Conservation (phyloP, 305 asterid genomes). For the Fraxinus paxiana region DNA sequence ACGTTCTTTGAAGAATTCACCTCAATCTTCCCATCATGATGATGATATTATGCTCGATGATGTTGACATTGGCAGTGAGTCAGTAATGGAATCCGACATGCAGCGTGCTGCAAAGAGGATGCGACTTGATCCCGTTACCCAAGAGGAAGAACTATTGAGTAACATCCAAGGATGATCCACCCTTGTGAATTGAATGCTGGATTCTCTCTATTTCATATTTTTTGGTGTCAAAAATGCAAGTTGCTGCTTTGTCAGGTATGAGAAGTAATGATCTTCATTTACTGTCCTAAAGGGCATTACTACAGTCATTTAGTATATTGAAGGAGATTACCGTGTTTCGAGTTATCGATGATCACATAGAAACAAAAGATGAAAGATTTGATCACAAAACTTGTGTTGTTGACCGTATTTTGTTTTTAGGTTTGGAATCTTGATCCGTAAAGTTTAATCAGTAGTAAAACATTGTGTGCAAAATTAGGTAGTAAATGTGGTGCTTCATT, state of each 20-base stretch:
- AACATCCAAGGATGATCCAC: constrained; percentile 23
- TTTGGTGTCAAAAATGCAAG: neutral
- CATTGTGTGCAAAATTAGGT: neutral
- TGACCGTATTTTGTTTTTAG: neutral
- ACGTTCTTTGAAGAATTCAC: neutral
- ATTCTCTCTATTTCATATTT: neutral
- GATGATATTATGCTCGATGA: neutral
- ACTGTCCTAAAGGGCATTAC: neutral
- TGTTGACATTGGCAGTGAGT: constrained; percentile 15
- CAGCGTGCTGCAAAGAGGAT: constrained; percentile 50
- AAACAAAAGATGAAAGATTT: neutral
- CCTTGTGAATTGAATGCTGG: constrained; percentile 15
- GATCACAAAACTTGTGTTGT: neutral
- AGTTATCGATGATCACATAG: neutral
- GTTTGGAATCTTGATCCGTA: neutral
- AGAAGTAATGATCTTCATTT: neutral
- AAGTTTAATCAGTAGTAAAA: neutral
- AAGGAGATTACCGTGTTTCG: neutral
- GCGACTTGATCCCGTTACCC: constrained; percentile 32
- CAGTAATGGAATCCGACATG: constrained; percentile 28
- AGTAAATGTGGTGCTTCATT: neutral
- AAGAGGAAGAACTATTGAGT: constrained; percentile 28
- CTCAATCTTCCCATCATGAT: neutral
- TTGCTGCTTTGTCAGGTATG: neutral
- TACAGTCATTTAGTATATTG: neutral